phyloP scores from a whole-genome alignment of 2,329 filamentous ascomycete genomes.

The Mycosphaerella sp. region DNA sequence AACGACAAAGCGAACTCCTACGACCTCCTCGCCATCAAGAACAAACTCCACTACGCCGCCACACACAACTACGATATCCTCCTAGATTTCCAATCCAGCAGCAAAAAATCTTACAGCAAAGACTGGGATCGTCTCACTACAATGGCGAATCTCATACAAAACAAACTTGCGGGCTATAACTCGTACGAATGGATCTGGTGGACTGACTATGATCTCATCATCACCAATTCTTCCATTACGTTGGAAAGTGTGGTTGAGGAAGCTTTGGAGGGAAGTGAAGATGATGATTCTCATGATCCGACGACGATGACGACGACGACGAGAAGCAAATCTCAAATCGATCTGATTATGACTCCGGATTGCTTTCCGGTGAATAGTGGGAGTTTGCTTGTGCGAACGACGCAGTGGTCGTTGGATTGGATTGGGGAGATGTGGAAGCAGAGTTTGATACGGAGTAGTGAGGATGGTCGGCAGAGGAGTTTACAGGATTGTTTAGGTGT shows the following conservation, averaged over 20 bases:
- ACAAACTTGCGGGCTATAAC: background rate
- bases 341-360: conserved; percentile 37
- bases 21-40: conserved; percentile 14
- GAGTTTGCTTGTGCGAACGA: conserved; percentile 34
- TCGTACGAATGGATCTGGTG: conserved; percentile 40
- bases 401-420: conserved; percentile 34
- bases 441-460: conserved; percentile 22
- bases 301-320: too few relatives aligned
- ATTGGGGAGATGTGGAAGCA: conserved; percentile 29
- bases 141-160: background rate
- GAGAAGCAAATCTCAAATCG: too few relatives aligned
- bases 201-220: conserved; percentile 39
- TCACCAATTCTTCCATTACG: conserved; percentile 37
- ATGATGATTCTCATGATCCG: too few relatives aligned
- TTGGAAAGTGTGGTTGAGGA: conserved; percentile 35
- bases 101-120: conserved; percentile 29
- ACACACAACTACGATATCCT: conserved; percentile 39
- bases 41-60: conserved; percentile 30
- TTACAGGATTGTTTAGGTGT: conserved; percentile 1
- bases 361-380: conserved; percentile 37
- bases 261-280: conserved; percentile 28
- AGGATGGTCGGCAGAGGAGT: conserved; percentile 31
- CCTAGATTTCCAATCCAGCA: conserved; percentile 32
- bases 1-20: conserved; percentile 10
- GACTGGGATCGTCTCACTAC: conserved; percentile 23